These are phyloP conservation scores for Cymbopogon flexuosus DNA, from an alignment of 202 grass and related monocot species.

Conservation along the genomic window DNA sequence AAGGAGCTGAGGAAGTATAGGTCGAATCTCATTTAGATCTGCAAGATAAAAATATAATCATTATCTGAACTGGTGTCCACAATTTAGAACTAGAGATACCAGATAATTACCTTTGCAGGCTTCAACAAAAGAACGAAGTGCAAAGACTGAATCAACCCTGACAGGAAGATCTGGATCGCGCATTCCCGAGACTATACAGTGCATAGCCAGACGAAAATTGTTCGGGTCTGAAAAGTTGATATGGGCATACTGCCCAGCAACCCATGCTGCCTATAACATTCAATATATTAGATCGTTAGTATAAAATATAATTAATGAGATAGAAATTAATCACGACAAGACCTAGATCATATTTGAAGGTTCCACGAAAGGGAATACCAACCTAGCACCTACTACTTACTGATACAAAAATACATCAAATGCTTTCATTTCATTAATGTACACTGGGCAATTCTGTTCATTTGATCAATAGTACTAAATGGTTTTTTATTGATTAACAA, in stretches of 20 bases:
- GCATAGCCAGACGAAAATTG: conserved; percentile 67
- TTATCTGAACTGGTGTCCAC: not conserved
- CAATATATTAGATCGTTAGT: conserved; percentile 32
- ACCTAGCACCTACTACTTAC: not conserved
- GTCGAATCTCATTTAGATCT: conserved; percentile 83
- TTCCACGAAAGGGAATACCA: not conserved
- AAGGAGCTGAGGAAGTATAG: conserved; percentile 82
- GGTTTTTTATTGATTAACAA: not conserved
- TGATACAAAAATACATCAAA: not conserved
- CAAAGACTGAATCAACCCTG: conserved; percentile 85
- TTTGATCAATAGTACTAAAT: not conserved
- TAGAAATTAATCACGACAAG: not conserved
- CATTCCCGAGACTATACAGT: conserved; percentile 64
- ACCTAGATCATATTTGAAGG: not conserved
- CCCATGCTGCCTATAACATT: conserved; percentile 79
- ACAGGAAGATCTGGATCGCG: conserved; percentile 84
- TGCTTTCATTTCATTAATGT: not conserved
- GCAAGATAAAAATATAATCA: conserved; percentile 20
- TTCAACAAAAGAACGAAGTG: conserved; percentile 86
- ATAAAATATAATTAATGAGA: not conserved
- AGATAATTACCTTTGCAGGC: conserved; percentile 67
- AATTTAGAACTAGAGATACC: conserved; percentile 1
- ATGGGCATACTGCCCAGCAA: conserved; percentile 93
- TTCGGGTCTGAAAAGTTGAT: conserved; percentile 60
- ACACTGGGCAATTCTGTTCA: not conserved